A percentile compares a stretch with the other conserved stretches of the same genome.
Evolutionary conservation across 2,329 filamentous ascomycete species (phyloP).

Genomic region (Diplodia scrobiculata): DNA sequence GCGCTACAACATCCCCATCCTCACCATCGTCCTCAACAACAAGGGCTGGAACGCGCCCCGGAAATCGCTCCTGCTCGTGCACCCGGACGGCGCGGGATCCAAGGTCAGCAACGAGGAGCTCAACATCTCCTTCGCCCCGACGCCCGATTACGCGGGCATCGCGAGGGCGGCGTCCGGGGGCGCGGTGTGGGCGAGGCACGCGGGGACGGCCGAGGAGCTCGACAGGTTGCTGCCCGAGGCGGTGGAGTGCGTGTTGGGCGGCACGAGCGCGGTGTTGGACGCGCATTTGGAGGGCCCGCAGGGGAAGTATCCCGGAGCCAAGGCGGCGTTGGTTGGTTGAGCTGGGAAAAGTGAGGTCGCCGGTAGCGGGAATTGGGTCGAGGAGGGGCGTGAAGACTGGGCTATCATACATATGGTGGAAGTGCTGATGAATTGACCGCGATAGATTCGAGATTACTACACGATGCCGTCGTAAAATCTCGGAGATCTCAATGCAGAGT

Average conservation of each 20-base stretch:
- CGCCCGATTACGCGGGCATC: conserved; percentile 68
- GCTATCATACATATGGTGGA: too few species aligned
- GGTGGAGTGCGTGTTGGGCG: conserved; percentile 59
- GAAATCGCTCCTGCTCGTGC: conserved; percentile 63
- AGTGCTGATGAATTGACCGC: too few species aligned
- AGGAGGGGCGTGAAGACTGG: too few species aligned
- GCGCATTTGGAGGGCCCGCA: conserved; percentile 59
- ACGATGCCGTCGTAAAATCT: too few species aligned
- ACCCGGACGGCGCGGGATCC: conserved; percentile 64
- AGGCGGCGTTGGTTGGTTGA: conserved; percentile 34
- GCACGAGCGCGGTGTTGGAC: conserved; percentile 64
- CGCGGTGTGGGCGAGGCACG: conserved; percentile 61
- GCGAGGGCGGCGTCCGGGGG: conserved; percentile 67
- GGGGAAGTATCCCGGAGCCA: conserved; percentile 55
- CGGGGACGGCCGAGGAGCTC: conserved; percentile 60
- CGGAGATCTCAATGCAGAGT: too few species aligned
- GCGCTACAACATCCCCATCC: conserved; percentile 65
- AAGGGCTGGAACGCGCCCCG: conserved; percentile 71
- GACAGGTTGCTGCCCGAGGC: conserved; percentile 59
- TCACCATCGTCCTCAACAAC: conserved; percentile 70
- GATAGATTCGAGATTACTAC: too few species aligned
- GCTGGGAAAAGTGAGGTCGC: too few species aligned
- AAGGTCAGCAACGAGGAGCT: conserved; percentile 65
- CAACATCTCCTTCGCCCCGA: conserved; percentile 67
- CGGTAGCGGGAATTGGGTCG: too few species aligned